Percentiles rank a stretch among this genome's conserved stretches.
Evolutionary conservation across 768 basidiomycete genomes (phyloP).

Genomic region (Cystofilobasidium macerans): DNA sequence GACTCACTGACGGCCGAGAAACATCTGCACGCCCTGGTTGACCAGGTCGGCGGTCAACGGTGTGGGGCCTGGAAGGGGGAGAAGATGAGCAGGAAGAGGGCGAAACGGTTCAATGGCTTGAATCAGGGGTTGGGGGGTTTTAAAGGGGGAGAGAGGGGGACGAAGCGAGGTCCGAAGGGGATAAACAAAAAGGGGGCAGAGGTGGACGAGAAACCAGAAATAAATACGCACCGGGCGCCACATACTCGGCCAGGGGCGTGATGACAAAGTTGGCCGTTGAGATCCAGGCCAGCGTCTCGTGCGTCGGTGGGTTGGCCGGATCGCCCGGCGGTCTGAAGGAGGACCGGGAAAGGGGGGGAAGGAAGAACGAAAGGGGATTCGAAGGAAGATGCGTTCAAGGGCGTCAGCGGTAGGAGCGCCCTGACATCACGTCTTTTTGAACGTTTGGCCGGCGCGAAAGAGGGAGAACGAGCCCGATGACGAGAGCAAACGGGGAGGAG

Average conservation of each 20-base stretch:
- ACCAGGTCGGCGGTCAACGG: neutral
- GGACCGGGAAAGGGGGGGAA: too few relatives aligned
- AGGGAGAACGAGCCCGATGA: too few relatives aligned
- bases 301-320: slow-evolving; percentile 11
- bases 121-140: too few relatives aligned
- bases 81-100: neutral
- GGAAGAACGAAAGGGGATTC: too few relatives aligned
- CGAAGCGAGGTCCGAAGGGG: too few relatives aligned
- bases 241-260: slow-evolving; percentile 8
- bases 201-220: too few relatives aligned
- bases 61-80: neutral
- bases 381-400: neutral
- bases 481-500: neutral
- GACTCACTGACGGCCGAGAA: neutral
- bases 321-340: slow-evolving; percentile 22
- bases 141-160: too few relatives aligned
- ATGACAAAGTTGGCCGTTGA: slow-evolving; percentile 13
- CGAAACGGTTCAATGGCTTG: too few relatives aligned
- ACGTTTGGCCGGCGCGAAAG: too few relatives aligned
- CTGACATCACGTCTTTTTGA: too few relatives aligned
- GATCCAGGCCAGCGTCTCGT: slow-evolving; percentile 12
- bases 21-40: slow-evolving; percentile 16
- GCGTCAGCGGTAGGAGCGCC: too few relatives aligned
- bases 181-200: neutral
- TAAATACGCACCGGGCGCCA: slow-evolving; percentile 16